Base-by-base conservation (phyloP, 805 yeast species). In the Tetrapisispora nanseiensis region DNA sequence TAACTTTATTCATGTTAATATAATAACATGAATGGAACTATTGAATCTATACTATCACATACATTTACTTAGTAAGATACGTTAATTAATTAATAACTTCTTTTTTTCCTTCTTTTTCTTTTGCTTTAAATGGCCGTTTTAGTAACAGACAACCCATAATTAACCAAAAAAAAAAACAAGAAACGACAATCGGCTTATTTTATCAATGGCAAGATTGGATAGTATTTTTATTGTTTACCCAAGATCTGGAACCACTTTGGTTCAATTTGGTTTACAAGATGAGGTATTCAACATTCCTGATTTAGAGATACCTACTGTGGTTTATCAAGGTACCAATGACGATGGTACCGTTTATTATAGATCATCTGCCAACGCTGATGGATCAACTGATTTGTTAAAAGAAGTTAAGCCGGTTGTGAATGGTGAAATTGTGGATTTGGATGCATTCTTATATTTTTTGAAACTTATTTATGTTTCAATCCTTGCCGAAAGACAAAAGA, bases 261-360 rank as follows among this genome's bases (percentile, higher is more conserved):
- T 85, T 23, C 83, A 82, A 50, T 79, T 84, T 57, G 96, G 96
- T 2, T 67, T 89, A 22, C 69, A 72, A 22, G 94, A 82, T 51
- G 64, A 58, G 31, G 52, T 57, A 1, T 70, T 85, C 47, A 65
- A 82, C 8, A 86, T 92, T 2, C 95, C 97, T 1, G 74, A 78
- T 21, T 75, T 74, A 48, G 76, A 76, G 43, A 68, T 87, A 23
- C 95, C 95, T n/a, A 79, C 95, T 0, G 69, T 69, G 30, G 94
- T 90, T 8, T 83, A 75, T 58, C 67, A 65, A 40, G 69, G 71
- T 47, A 43, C 42, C 6, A 43, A 41, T n/a, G 56, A 66, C 10
- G 54, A 58, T 10, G 56, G 59, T 23, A 43, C 63, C 55, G 48
- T 60, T 49, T 52, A 66, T 47, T 61, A 55, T 24, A 46, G 46